Percentiles rank a stretch among this genome's conserved stretches.
Conservation (phyloP, 768 basidiomycete genomes). For the Lyophyllum semitale region DNA sequence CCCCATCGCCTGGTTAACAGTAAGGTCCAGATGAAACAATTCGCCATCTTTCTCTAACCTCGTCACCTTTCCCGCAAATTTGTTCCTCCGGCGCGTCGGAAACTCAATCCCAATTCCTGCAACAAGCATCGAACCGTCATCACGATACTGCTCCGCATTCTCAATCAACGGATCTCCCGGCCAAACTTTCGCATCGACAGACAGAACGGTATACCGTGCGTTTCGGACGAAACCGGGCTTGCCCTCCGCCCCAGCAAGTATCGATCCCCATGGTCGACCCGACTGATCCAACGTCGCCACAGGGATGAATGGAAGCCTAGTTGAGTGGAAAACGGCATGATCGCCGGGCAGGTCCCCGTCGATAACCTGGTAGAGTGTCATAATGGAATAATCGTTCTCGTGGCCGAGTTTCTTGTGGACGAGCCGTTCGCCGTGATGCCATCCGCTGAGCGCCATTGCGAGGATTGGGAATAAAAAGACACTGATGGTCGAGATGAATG, state of each 20-base stretch:
- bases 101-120: slow-evolving; percentile 66
- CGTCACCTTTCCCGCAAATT: slow-evolving; percentile 54
- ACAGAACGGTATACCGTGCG: slow-evolving; percentile 36
- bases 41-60: slow-evolving; percentile 29
- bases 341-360: slow-evolving; percentile 48
- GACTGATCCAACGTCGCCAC: slow-evolving; percentile 52
- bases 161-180: slow-evolving; percentile 55
- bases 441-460: slow-evolving; percentile 37
- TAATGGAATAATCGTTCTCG: slow-evolving; percentile 31
- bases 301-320: slow-evolving; percentile 54
- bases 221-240: slow-evolving; percentile 45
- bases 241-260: slow-evolving; percentile 48
- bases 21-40: slow-evolving; percentile 37
- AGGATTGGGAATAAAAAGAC: background rate
- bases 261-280: slow-evolving; percentile 61
- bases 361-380: slow-evolving; percentile 40
- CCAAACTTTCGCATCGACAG: slow-evolving; percentile 46
- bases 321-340: slow-evolving; percentile 51
- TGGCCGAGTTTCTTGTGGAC: slow-evolving; percentile 52
- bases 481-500: background rate
- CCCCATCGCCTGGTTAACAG: slow-evolving; percentile 62
- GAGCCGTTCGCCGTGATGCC: slow-evolving; percentile 54
- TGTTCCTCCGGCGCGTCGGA: slow-evolving; percentile 58
- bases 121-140: slow-evolving; percentile 30
- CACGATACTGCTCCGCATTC: slow-evolving; percentile 26